Percentiles rank a stretch among this genome's conserved stretches.
phyloP scores from a whole-genome alignment of 2,329 filamentous ascomycete genomes.

The Aureobasidium vineae region DNA sequence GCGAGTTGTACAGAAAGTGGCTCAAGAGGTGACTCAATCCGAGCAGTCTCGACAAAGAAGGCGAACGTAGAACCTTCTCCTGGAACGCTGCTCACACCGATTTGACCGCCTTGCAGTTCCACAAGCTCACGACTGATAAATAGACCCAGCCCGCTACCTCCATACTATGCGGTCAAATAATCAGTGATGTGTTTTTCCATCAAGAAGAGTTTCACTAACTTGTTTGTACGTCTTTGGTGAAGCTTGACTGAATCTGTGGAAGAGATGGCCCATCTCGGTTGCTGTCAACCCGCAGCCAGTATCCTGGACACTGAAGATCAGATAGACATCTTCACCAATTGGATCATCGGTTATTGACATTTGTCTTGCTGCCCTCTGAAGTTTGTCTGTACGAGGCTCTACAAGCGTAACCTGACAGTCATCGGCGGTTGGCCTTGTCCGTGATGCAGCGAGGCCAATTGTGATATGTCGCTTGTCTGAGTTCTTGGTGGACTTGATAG shows the following conservation, averaged over 20 bases:
- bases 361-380: slow-evolving; percentile 27
- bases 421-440: slow-evolving; percentile 36
- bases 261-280: slow-evolving; percentile 49
- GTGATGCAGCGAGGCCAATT: slow-evolving; percentile 41
- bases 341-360: slow-evolving; percentile 5
- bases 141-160: slow-evolving; percentile 65
- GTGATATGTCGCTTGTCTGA: slow-evolving; percentile 39
- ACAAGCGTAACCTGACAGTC: slow-evolving; percentile 39
- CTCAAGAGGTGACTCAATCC: not conserved
- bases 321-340: slow-evolving; percentile 39
- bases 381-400: slow-evolving; percentile 25
- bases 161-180: slow-evolving; percentile 51
- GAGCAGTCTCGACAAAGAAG: slow-evolving; percentile 59
- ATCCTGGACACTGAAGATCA: slow-evolving; percentile 39
- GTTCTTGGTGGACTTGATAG: slow-evolving; percentile 44
- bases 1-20: not conserved
- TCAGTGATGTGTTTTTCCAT: slow-evolving; percentile 35
- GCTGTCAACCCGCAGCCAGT: slow-evolving; percentile 40
- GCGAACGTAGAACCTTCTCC: slow-evolving; percentile 64
- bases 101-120: slow-evolving; percentile 60
- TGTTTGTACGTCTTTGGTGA: slow-evolving; percentile 35
- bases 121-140: slow-evolving; percentile 66
- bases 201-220: slow-evolving; percentile 51
- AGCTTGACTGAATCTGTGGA: slow-evolving; percentile 58
- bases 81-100: slow-evolving; percentile 59